Evolutionary conservation across 148 eudicot genomes (phyloP).

Genomic region (Silene latifolia): DNA sequence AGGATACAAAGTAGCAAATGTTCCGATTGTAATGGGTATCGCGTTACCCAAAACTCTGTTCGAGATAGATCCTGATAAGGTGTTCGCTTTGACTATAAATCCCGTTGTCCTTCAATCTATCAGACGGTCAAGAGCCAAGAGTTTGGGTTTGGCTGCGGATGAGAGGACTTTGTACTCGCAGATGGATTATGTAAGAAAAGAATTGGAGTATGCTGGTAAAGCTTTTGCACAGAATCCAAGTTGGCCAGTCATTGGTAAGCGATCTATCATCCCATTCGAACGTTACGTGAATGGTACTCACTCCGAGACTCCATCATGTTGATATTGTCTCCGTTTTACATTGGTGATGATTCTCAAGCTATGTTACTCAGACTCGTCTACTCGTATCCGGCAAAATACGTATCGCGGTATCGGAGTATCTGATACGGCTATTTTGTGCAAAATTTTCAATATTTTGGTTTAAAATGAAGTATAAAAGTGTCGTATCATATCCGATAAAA

Average conservation of each 20-base stretch:
- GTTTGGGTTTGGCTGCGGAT: conserved; percentile 56
- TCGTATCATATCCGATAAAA: no score
- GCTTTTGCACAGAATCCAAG: conserved; percentile 71
- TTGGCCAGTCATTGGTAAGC: conserved; percentile 94
- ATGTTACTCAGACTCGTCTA: no score
- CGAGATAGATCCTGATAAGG: conserved; percentile 66
- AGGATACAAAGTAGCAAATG: conserved; percentile 90
- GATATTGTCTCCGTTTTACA: no score
- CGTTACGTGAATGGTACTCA: no score
- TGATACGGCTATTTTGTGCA: no score
- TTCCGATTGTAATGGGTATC: conserved; percentile 77
- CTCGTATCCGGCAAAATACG: no score
- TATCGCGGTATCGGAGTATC: no score
- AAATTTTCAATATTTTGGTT: no score
- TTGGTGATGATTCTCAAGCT: no score
- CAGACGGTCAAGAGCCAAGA: conserved; percentile 73
- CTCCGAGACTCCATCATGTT: no score
- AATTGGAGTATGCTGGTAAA: conserved; percentile 62
- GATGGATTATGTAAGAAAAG: conserved; percentile 72
- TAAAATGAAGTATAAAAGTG: no score
- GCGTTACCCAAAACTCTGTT: conserved; percentile 57
- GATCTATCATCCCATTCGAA: not conserved
- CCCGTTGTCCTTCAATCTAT: conserved; percentile 70
- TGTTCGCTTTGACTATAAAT: conserved; percentile 80
- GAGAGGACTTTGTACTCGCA: conserved; percentile 52